Evolutionary conservation across 257 asterid species (phyloP).

Genomic region (Nicotiana sylvestris): DNA sequence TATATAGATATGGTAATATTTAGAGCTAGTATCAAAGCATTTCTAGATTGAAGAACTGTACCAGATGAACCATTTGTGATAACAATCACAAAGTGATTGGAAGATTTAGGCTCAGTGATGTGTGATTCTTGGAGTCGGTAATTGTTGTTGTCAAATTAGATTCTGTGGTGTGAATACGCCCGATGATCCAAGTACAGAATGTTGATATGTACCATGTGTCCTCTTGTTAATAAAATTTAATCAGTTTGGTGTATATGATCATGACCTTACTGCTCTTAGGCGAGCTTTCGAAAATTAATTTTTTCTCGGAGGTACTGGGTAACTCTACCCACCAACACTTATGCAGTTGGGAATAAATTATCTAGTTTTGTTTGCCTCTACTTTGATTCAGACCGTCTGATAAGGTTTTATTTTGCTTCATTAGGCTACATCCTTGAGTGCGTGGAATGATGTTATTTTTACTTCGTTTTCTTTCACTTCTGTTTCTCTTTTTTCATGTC

Average conservation of each 20-base stretch:
- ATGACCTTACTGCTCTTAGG: neutral
- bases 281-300: neutral
- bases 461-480: neutral
- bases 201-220: neutral
- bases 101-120: neutral
- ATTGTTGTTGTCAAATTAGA: neutral
- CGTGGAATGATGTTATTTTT: neutral
- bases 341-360: neutral
- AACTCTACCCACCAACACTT: neutral
- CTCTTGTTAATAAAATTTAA: neutral
- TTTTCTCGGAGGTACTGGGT: neutral
- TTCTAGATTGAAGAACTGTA: neutral
- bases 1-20: neutral
- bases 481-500: neutral
- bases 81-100: neutral
- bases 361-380: neutral
- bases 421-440: neutral
- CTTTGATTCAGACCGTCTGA: neutral
- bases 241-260: neutral
- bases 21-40: neutral
- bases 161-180: slow-evolving; percentile 6
- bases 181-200: neutral
- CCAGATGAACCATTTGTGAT: neutral
- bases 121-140: neutral
- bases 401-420: neutral